phyloP scores from a whole-genome alignment of 805 yeast genomes.

The Middelhovenomyces tepae region DNA sequence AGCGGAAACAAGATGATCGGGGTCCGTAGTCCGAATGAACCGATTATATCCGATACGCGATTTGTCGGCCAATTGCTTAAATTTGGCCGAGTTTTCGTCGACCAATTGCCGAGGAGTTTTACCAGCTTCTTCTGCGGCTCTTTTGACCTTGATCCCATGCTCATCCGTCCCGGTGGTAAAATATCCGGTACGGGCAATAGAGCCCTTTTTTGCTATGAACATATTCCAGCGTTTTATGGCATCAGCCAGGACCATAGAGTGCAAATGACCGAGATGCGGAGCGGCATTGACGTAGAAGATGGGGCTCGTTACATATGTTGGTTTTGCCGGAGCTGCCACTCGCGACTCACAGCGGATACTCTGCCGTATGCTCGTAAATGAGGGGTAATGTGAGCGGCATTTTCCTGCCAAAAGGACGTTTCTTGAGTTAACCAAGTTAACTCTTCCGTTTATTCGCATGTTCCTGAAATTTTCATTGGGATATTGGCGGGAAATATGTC shows the following conservation, averaged over 20 bases:
- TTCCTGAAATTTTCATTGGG: too few species aligned
- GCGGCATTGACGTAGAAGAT: slow-evolving; percentile 93
- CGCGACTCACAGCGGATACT: too few species aligned
- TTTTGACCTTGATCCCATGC: slow-evolving; percentile 87
- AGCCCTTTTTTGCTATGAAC: slow-evolving; percentile 32
- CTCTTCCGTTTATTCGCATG: too few species aligned
- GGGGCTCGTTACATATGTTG: slow-evolving; percentile 69
- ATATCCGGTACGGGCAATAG: slow-evolving; percentile 23
- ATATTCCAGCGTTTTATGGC: slow-evolving; percentile 64
- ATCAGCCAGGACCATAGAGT: slow-evolving; percentile 80
- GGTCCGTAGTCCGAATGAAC: slow-evolving; percentile 86
- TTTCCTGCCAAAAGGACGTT: too few species aligned
- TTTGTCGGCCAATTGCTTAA: slow-evolving; percentile 50
- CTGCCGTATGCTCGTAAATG: too few species aligned
- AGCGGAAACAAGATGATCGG: slow-evolving; percentile 64
- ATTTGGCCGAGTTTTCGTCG: slow-evolving; percentile 56
- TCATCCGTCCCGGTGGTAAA: slow-evolving; percentile 94
- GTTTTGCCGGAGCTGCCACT: too few species aligned
- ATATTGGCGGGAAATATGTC: too few species aligned
- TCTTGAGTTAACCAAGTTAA: too few species aligned
- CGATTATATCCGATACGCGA: slow-evolving; percentile 56
- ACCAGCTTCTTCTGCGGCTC: slow-evolving; percentile 58
- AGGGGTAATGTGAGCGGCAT: too few species aligned
- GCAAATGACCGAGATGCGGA: slow-evolving; percentile 91
- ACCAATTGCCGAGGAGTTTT: slow-evolving; percentile 61